Conservation (phyloP, 2,329 filamentous ascomycete genomes). For the Ophiostoma perfectum region DNA sequence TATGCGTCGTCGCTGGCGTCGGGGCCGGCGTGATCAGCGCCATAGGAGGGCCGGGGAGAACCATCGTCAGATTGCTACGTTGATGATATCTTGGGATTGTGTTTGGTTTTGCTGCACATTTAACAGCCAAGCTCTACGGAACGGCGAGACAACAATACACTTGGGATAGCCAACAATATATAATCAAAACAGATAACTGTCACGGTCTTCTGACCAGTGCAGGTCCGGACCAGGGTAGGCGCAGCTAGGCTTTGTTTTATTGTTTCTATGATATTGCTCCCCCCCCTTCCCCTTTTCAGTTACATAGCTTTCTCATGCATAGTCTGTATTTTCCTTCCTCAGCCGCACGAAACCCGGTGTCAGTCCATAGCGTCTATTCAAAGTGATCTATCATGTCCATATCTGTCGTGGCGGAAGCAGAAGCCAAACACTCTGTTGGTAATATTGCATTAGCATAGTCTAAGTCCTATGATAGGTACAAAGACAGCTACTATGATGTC, state of each 20-base stretch:
- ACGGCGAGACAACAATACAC: too few species aligned
- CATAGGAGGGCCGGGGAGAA: not conserved
- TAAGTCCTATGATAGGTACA: too few species aligned
- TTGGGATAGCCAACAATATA: not conserved
- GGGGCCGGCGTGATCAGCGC: conserved; percentile 11
- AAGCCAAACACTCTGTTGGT: not conserved
- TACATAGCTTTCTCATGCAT: not conserved
- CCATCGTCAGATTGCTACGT: not conserved
- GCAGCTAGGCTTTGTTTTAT: not conserved
- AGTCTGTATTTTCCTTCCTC: not conserved
- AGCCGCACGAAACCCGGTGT: not conserved
- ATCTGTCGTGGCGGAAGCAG: not conserved
- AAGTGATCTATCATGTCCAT: not conserved
- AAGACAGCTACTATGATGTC: too few species aligned
- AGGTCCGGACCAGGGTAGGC: not conserved
- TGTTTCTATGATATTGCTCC: not conserved
- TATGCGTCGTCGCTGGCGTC: conserved; percentile 16
- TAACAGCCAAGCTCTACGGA: not conserved
- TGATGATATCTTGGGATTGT: not conserved
- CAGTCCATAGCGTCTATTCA: not conserved
- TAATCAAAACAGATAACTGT: not conserved
- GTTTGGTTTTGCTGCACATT: not conserved
- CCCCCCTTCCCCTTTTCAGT: not conserved
- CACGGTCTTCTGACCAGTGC: not conserved
- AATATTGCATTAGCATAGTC: not conserved